Evolutionary conservation across 805 yeast genomes (phyloP), one percentile per base, ranked within the genome.

Genomic region (Saccharomycopsis olivae): DNA sequence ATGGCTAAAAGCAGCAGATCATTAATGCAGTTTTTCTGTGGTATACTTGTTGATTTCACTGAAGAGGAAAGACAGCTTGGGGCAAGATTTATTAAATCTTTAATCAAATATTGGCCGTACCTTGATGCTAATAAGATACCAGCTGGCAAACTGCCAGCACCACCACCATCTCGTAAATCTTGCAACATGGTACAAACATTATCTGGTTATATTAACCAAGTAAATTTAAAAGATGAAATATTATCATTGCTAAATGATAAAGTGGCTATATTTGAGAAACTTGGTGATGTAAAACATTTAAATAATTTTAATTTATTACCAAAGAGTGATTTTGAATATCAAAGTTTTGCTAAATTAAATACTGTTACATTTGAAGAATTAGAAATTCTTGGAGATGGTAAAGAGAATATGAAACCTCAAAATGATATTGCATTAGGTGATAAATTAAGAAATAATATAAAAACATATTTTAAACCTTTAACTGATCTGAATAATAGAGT

Each of bases 1-100:
- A 40, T 53, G 15, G 52, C 36, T 15, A 50, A 58, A 3, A 47
- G 58, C 36, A 53, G 78, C 33, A 68, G 64, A 47, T 60, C 72
- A 19, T 51, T 78, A 32, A 63, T 72, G 6, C 73, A 78, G 15
- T 67, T 79, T 11, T 49, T 81, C 24, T 68, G 78, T 41, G 78
- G 78, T 33, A 71, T 71, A 48, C 59, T 58, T 25, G 51, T 63
- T 3, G 61, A 68, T 3, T 49, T 60, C 18, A 55, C 55, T 40
- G 68, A 65, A 43, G 64, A 66, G 31, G 75, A 75, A 46, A 58
- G 65, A 34, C 47, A 68, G 5, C 61, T 70, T 5, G 74, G 78
- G 1, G 62, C 66, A 18, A 59, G 83, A 35, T 73, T 70, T 41
- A 57, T 76, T 16, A 68, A 66, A 40, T 75, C 71, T 44, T 48